These are phyloP conservation scores for Aegle marmelos DNA, from an alignment of 345 rosid genomes.

Conservation along the genomic window DNA sequence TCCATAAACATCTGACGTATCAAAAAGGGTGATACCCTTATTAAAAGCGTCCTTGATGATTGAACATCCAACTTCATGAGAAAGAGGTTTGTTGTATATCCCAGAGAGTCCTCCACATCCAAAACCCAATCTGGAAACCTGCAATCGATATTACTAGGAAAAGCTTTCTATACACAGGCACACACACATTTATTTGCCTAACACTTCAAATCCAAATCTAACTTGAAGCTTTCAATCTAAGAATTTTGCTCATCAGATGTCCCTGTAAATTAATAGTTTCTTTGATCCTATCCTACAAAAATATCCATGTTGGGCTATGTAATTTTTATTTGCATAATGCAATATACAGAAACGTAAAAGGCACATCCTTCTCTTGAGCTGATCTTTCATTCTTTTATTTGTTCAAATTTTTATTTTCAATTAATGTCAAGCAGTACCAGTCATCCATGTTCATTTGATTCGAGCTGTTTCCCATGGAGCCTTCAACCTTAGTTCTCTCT, in stretches of 20 bases:
- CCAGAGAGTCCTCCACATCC: slow-evolving; percentile 56
- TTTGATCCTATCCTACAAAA: too few species aligned
- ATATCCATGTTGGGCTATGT: too few species aligned
- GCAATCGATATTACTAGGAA: neutral
- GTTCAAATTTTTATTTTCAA: too few species aligned
- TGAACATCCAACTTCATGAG: slow-evolving; percentile 46
- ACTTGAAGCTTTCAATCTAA: neutral
- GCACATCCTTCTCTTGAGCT: neutral
- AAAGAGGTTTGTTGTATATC: slow-evolving; percentile 31
- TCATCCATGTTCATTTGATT: neutral
- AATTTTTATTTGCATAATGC: neutral
- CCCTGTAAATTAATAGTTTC: too few species aligned
- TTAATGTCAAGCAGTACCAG: neutral
- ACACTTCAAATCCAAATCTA: neutral
- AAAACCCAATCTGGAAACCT: slow-evolving; percentile 49
- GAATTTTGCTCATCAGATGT: too few species aligned
- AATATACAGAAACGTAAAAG: too few species aligned
- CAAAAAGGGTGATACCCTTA: slow-evolving; percentile 50
- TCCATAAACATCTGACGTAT: slow-evolving; percentile 41
- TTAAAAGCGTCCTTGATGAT: slow-evolving; percentile 34
- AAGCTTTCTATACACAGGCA: neutral
- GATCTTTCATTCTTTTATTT: too few species aligned
- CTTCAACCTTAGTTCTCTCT: neutral
- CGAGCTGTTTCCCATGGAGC: neutral
- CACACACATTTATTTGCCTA: neutral